Conservation (phyloP, 179 eudicot species). For the Beta macrorhiza region DNA sequence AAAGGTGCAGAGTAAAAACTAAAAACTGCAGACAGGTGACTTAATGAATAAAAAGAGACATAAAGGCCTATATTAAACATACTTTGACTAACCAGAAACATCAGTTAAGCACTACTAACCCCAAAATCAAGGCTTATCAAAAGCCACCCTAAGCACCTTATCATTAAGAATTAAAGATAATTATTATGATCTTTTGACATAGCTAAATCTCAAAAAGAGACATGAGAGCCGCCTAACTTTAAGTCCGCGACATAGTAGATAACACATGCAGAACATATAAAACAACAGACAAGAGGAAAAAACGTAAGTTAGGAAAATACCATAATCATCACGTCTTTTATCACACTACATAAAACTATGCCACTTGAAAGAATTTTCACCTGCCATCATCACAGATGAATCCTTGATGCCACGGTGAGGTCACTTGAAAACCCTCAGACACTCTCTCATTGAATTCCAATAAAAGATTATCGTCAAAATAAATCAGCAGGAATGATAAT, state of each 20-base stretch:
- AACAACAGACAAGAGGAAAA: neutral
- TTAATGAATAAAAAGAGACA: neutral
- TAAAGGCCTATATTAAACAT: constrained; percentile 1
- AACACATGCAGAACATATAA: neutral
- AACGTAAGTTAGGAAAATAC: neutral
- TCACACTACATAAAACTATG: neutral
- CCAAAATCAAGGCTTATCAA: neutral
- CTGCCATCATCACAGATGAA: constrained; percentile 92
- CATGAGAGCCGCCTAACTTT: neutral
- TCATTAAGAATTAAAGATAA: neutral
- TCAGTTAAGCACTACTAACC: neutral
- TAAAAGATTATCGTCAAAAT: constrained; percentile 8
- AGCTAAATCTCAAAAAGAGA: neutral
- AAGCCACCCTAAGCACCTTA: neutral
- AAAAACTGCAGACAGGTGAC: neutral
- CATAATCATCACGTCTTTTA: neutral
- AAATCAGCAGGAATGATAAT: neutral
- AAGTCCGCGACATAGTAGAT: neutral
- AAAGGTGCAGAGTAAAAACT: too few species aligned
- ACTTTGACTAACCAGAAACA: neutral
- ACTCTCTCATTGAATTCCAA: constrained; percentile 77
- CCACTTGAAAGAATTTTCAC: constrained; percentile 33
- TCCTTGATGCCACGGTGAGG: constrained; percentile 94
- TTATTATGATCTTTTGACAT: neutral
- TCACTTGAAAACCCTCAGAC: constrained; percentile 85